A percentile compares a stretch with the other conserved stretches of the same genome.
These are phyloP conservation scores for Hypoxylon sp. DNA, from an alignment of 2,329 filamentous ascomycete species.

Conservation along the genomic window DNA sequence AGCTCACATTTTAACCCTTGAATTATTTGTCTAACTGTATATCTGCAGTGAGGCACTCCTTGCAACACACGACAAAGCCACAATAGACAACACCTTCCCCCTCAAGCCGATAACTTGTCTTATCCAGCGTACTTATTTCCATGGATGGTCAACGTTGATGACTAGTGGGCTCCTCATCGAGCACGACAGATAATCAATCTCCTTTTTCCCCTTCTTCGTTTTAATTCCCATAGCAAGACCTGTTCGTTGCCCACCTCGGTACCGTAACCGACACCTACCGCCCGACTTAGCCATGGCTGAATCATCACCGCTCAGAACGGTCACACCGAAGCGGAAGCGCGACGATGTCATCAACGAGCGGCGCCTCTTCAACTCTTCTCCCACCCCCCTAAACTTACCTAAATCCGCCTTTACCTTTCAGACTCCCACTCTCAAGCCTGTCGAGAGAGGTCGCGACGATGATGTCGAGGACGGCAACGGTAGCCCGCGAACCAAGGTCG, in stretches of 20 bases:
- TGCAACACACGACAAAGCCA: not conserved
- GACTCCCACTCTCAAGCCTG: slow-evolving; percentile 36
- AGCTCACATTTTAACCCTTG: not conserved
- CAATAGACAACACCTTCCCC: not conserved
- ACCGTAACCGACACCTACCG: not conserved
- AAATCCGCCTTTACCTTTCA: slow-evolving; percentile 56
- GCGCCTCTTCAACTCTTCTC: slow-evolving; percentile 41
- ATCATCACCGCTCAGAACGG: slow-evolving; percentile 32
- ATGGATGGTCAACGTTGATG: slow-evolving; percentile 19
- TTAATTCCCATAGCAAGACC: too few species aligned
- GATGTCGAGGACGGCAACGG: slow-evolving; percentile 55
- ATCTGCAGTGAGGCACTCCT: not conserved
- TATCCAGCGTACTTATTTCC: not conserved
- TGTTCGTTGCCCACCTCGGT: too few species aligned
- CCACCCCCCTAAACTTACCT: slow-evolving; percentile 33
- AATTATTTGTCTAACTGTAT: not conserved
- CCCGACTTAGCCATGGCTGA: slow-evolving; percentile 32
- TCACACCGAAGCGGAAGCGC: slow-evolving; percentile 58
- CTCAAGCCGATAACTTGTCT: not conserved
- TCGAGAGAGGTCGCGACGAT: slow-evolving; percentile 33
- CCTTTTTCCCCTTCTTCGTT: not conserved
- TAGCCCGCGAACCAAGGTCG: slow-evolving; percentile 62
- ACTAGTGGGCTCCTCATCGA: slow-evolving; percentile 9
- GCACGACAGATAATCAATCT: not conserved
- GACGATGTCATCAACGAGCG: slow-evolving; percentile 45